Conservation (phyloP, 1,284 basidiomycete genomes). For the Cryptococcus amylolentus region DNA sequence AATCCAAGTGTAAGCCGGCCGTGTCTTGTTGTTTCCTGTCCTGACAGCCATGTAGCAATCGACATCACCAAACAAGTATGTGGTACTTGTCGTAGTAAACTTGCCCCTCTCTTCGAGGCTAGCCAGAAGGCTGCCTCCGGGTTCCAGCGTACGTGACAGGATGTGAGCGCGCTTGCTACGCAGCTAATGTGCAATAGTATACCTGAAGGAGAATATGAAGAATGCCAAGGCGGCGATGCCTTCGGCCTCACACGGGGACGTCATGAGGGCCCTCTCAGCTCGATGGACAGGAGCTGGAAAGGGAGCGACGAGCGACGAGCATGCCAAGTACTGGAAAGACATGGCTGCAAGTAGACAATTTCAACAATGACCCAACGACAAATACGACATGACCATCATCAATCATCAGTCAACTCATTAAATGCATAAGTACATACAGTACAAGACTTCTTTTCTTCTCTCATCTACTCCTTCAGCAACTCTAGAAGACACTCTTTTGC, state of each 20-base stretch:
- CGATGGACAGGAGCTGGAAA: constrained; percentile 34
- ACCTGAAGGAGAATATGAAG: constrained; percentile 42
- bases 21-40: background rate
- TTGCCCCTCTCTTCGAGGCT: constrained; percentile 38
- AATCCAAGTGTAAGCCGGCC: constrained; percentile 37
- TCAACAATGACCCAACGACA: background rate
- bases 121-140: constrained; percentile 24
- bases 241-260: constrained; percentile 35
- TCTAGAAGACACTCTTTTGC: constrained; percentile 43
- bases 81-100: constrained; percentile 33
- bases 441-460: background rate
- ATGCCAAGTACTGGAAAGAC: constrained; percentile 27
- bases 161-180: background rate
- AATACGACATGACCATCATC: background rate
- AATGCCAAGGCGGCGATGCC: constrained; percentile 41
- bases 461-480: constrained; percentile 20
- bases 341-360: background rate
- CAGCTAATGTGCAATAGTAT: constrained; percentile 17
- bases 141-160: constrained; percentile 36
- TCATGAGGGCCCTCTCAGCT: constrained; percentile 40
- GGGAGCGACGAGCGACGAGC: constrained; percentile 19
- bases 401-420: background rate
- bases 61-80: constrained; percentile 38
- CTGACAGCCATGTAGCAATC: constrained; percentile 26
- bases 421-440: constrained; percentile 4